A percentile compares a stretch with the other conserved stretches of the same genome.
Conservation (phyloP, 169 alveolate genomes). For the Cryptosporidium xiaoi region DNA sequence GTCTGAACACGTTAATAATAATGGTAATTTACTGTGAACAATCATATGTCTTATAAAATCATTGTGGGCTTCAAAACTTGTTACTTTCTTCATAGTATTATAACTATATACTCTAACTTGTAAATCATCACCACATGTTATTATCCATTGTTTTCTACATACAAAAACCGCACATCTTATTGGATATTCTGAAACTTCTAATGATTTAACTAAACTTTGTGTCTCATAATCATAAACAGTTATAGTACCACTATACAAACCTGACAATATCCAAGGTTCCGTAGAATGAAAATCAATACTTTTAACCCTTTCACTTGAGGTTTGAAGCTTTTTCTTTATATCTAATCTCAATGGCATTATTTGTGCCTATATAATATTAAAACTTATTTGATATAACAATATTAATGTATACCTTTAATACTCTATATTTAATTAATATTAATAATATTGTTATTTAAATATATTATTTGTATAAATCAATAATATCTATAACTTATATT, state of each 20-base stretch:
- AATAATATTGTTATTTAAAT: too few species aligned
- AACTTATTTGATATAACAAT: too few species aligned
- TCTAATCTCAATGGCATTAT: constrained; percentile 94
- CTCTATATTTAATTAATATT: too few species aligned
- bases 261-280: constrained; percentile 95
- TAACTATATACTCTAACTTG: constrained; percentile 94
- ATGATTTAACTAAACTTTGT: constrained; percentile 91
- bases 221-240: constrained; percentile 88
- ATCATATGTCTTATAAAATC: constrained; percentile 96
- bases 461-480: too few species aligned
- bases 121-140: constrained; percentile 93
- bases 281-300: constrained; percentile 95
- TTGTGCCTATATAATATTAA: neutral
- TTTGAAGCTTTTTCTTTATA: constrained; percentile 91
- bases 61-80: constrained; percentile 94
- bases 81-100: constrained; percentile 95
- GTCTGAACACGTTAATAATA: constrained; percentile 95
- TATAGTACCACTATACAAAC: constrained; percentile 93
- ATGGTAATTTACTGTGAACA: constrained; percentile 96
- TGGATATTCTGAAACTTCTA: constrained; percentile 94
- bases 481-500: too few species aligned
- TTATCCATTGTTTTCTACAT: constrained; percentile 94
- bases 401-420: too few species aligned
- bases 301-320: constrained; percentile 95
- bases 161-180: constrained; percentile 95